Percentiles rank a stretch among this genome's conserved stretches.
These are phyloP conservation scores for Xylaria bambusicola DNA, from an alignment of 495 filamentous ascomycete species.

Conservation along the genomic window DNA sequence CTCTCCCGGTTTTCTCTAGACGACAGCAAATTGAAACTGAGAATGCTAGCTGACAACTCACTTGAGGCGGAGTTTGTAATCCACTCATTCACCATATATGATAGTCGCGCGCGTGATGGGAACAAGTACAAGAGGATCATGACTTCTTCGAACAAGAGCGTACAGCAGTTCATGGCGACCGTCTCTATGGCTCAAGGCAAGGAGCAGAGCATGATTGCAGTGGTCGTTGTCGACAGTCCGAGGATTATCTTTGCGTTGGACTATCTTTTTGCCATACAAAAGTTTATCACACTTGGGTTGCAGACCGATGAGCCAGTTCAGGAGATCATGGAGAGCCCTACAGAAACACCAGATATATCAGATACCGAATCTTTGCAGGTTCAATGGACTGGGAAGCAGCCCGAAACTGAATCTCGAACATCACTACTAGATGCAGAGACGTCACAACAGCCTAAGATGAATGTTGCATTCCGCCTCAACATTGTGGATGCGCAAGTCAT, in stretches of 20 bases:
- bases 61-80: conserved; percentile 92
- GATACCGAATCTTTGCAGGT: conserved; percentile 56
- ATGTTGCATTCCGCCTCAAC: conserved; percentile 86
- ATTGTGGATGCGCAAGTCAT: conserved; percentile 95
- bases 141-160: conserved; percentile 90
- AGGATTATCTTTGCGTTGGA: conserved; percentile 93
- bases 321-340: conserved; percentile 54
- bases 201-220: conserved; percentile 81
- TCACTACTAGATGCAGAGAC: conserved; percentile 13
- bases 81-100: conserved; percentile 90
- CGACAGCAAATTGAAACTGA: conserved; percentile 84
- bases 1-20: conserved; percentile 92
- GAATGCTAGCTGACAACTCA: conserved; percentile 92
- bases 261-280: conserved; percentile 87
- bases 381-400: conserved; percentile 32
- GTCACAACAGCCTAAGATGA: conserved; percentile 57
- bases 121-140: conserved; percentile 99
- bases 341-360: conserved; percentile 61
- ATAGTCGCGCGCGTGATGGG: conserved; percentile 79
- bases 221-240: conserved; percentile 94
- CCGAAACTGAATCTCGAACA: conserved; percentile 24
- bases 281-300: conserved; percentile 70
- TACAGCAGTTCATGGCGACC: conserved; percentile 97
- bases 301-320: conserved; percentile 61
- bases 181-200: conserved; percentile 87